Percentiles rank a stretch among this genome's conserved stretches.
These are phyloP conservation scores for Talaromyces sp. DNA, from an alignment of 2,329 filamentous ascomycete genomes.

Conservation along the genomic window DNA sequence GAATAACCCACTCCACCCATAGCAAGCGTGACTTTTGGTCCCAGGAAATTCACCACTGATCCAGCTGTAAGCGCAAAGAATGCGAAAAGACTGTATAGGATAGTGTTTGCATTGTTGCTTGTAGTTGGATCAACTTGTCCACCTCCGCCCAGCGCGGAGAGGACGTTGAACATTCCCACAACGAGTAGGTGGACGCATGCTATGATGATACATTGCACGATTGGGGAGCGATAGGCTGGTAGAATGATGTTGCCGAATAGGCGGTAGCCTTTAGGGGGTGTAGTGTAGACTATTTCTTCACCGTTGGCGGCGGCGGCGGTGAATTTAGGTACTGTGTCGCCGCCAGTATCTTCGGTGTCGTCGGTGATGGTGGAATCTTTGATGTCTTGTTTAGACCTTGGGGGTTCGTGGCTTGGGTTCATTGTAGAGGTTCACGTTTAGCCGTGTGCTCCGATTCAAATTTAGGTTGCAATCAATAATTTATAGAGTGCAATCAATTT, in stretches of 20 bases:
- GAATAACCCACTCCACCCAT: constrained; percentile 75
- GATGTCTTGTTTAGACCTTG: neutral
- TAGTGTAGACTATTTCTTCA: constrained; percentile 3
- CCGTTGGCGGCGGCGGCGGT: neutral
- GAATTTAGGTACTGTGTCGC: neutral
- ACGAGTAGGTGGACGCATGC: constrained; percentile 20
- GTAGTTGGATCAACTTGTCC: constrained; percentile 22
- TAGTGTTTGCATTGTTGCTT: constrained; percentile 22
- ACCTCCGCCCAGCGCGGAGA: constrained; percentile 21
- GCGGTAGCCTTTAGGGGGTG: constrained; percentile 19
- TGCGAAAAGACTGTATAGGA: constrained; percentile 21
- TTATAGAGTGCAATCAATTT: neutral
- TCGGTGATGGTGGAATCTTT: constrained; percentile 11
- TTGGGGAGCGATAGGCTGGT: constrained; percentile 21
- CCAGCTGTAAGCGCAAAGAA: constrained; percentile 20
- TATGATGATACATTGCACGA: constrained; percentile 21
- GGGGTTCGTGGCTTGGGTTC: neutral
- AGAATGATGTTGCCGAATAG: constrained; percentile 16
- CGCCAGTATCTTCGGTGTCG: neutral
- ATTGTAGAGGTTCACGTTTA: neutral
- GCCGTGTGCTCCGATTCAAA: neutral
- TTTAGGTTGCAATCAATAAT: neutral
- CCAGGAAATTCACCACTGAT: constrained; percentile 70
- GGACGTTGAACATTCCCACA: constrained; percentile 24
- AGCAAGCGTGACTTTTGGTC: constrained; percentile 64